Conservation (phyloP, 2,329 filamentous ascomycete species). For the Penicillium sp. region DNA sequence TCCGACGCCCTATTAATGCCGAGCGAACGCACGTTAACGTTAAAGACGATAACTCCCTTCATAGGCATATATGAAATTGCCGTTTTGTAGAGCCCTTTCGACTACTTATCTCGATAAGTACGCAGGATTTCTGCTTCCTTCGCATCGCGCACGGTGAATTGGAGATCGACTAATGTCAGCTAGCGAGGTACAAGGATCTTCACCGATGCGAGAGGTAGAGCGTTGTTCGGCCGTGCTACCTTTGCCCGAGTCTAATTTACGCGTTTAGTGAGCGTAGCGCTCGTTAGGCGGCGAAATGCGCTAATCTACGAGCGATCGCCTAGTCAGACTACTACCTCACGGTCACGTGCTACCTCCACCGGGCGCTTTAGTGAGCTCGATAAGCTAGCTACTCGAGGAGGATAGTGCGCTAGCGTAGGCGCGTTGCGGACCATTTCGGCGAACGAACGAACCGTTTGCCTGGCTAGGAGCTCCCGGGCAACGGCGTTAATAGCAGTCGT, state of each 20-base stretch:
- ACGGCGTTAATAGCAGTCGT: background rate
- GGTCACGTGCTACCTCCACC: background rate
- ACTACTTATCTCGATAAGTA: background rate
- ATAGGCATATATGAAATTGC: background rate
- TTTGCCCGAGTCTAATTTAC: background rate
- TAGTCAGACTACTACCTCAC: background rate
- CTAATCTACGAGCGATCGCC: background rate
- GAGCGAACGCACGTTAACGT: background rate
- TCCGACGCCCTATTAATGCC: background rate
- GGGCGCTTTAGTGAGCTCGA: background rate
- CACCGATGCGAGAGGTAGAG: background rate
- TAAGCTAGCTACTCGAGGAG: background rate
- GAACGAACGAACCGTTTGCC: background rate
- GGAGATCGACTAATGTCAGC: background rate
- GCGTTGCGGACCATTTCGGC: background rate
- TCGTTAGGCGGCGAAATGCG: background rate
- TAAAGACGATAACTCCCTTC: background rate
- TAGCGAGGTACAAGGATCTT: background rate
- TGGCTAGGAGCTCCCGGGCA: background rate
- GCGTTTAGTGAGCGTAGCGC: background rate
- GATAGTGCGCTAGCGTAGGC: background rate
- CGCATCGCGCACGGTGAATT: background rate
- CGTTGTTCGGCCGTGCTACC: background rate
- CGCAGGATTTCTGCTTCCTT: background rate
- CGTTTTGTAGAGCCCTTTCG: background rate